Conservation (phyloP, 352 stramenopile species). For the Globisporangium spiculum region DNA sequence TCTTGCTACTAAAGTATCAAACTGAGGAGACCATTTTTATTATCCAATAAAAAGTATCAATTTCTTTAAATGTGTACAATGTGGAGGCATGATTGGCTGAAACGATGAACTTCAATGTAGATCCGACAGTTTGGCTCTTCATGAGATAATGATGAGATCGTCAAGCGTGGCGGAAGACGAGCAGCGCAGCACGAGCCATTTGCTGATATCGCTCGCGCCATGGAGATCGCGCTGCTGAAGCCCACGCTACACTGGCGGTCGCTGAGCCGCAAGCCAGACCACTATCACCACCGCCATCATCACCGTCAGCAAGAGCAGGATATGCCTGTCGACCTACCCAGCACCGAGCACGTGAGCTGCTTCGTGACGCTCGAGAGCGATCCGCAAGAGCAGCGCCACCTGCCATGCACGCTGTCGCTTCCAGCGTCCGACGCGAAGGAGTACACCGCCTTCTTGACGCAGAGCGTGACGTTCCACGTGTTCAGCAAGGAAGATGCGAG, state of each 20-base stretch:
- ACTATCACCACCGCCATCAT: not conserved
- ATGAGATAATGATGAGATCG: not conserved
- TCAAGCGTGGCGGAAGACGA: not conserved
- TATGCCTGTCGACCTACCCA: not conserved
- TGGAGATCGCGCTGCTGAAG: constrained; percentile 35
- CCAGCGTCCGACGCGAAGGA: constrained; percentile 19
- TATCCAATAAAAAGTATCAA: too few species aligned
- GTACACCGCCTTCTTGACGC: constrained; percentile 35
- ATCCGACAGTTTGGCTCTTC: not conserved
- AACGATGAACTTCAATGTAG: not conserved
- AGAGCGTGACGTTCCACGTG: constrained; percentile 42
- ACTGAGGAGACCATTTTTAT: not conserved
- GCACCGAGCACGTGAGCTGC: constrained; percentile 12
- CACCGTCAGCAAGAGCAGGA: constrained; percentile 2
- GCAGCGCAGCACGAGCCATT: not conserved
- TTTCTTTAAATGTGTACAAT: too few species aligned
- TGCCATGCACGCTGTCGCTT: constrained; percentile 42
- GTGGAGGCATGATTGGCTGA: not conserved
- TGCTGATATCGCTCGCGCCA: constrained; percentile 10
- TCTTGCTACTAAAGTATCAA: not conserved
- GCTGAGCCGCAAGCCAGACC: constrained; percentile 11
- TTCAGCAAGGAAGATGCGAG: constrained; percentile 12
- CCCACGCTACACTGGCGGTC: constrained; percentile 30
- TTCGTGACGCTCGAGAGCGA: constrained; percentile 21
- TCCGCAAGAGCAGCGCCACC: constrained; percentile 18